phyloP scores from a whole-genome alignment of 73 alveolate species.

The Paramecium octaurelia region DNA sequence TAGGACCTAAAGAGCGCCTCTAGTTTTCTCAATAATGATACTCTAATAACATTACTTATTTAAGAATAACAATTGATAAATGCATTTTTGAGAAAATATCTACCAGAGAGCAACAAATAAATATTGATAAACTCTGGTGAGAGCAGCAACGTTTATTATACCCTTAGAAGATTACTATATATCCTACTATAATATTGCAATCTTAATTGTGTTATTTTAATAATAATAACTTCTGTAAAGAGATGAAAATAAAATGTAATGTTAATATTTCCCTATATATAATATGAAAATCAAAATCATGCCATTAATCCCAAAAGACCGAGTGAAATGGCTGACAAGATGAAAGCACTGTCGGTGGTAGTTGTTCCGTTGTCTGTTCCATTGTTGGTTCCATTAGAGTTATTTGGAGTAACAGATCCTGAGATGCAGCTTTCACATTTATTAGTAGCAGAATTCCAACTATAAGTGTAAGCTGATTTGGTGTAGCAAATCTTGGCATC shows the following conservation, averaged over 20 bases:
- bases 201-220: not conserved
- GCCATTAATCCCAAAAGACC: not conserved
- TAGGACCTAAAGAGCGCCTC: too few relatives aligned
- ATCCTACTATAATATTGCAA: too few relatives aligned
- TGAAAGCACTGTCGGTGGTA: not conserved
- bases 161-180: too few relatives aligned
- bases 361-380: not conserved
- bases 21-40: too few relatives aligned
- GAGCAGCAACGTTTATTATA: too few relatives aligned
- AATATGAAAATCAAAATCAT: not conserved
- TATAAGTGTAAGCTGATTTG: not conserved
- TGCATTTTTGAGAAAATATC: too few relatives aligned
- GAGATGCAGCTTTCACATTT: slow-evolving; percentile 1
- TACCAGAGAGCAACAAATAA: too few relatives aligned
- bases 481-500: not conserved
- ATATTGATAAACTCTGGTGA: too few relatives aligned
- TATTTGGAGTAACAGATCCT: not conserved
- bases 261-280: not conserved
- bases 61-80: too few relatives aligned
- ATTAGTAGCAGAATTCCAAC: slow-evolving; percentile 5
- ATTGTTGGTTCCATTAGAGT: not conserved
- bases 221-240: not conserved
- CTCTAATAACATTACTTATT: too few relatives aligned
- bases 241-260: not conserved
- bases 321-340: not conserved